These are phyloP conservation scores for Penicillium sp. DNA, from an alignment of 2,329 filamentous ascomycete genomes.

Conservation along the genomic window DNA sequence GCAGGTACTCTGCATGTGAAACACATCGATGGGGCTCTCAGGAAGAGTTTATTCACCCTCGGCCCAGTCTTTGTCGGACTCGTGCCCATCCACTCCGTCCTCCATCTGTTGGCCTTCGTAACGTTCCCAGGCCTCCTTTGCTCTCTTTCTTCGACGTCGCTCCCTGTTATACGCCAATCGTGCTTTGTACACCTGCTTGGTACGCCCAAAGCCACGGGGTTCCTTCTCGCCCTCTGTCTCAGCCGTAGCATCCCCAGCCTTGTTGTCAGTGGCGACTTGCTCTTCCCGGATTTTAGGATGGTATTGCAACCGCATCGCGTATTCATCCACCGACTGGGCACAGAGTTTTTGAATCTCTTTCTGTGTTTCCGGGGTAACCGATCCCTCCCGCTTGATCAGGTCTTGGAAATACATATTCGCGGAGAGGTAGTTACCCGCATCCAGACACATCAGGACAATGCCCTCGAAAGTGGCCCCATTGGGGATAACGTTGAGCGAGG, in stretches of 20 bases:
- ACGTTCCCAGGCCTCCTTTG: background rate
- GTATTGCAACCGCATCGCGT: conserved; percentile 29
- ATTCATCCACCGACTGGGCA: conserved; percentile 26
- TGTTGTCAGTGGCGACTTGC: background rate
- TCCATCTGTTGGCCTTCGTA: background rate
- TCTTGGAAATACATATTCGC: conserved; percentile 39
- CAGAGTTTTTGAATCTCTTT: conserved; percentile 30
- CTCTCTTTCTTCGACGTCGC: conserved; percentile 3
- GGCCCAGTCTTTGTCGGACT: background rate
- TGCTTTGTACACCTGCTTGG: background rate
- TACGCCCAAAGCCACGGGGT: background rate
- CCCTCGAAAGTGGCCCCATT: conserved; percentile 59
- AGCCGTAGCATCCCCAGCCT: background rate
- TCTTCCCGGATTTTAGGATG: conserved; percentile 26
- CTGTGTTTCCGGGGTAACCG: conserved; percentile 23
- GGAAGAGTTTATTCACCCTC: background rate
- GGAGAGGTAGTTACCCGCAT: conserved; percentile 33
- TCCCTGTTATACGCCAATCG: conserved; percentile 4
- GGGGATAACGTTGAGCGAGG: conserved; percentile 51
- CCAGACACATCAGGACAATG: conserved; percentile 55
- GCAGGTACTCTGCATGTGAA: background rate
- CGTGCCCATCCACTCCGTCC: background rate
- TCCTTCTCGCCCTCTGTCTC: background rate
- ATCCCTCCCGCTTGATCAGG: conserved; percentile 29
- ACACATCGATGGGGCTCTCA: background rate